These are phyloP conservation scores for Mucuna pruriens DNA, from an alignment of 306 rosid species.

Conservation along the genomic window DNA sequence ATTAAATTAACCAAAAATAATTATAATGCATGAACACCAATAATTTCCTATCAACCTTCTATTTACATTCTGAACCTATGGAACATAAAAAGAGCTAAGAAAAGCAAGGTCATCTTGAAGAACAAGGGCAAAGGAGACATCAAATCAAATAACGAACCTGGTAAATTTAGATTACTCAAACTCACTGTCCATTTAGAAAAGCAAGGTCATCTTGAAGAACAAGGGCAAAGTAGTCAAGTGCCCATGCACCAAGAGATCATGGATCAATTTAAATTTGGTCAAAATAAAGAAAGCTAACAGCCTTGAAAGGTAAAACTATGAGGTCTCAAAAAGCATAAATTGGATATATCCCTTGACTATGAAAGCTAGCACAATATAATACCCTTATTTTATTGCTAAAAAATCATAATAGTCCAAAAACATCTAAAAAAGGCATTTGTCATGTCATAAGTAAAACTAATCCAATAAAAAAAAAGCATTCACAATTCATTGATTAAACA, in stretches of 20 bases:
- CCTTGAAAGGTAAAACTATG: background rate
- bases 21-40: background rate
- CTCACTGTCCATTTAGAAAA: constrained; percentile 8
- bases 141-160: background rate
- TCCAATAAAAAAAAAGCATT: background rate
- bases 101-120: background rate
- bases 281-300: constrained; percentile 5
- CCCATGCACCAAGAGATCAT: background rate
- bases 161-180: background rate
- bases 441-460: background rate
- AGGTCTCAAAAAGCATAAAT: constrained; percentile 16
- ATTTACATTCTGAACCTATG: background rate
- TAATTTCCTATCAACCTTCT: constrained; percentile 11
- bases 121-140: background rate
- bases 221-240: constrained; percentile 7
- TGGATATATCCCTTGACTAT: constrained; percentile 5
- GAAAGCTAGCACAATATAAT: constrained; percentile 3
- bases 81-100: background rate
- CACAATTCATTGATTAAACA: constrained; percentile 19
- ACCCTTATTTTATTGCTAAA: constrained; percentile 22
- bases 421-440: background rate
- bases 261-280: background rate
- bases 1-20: background rate
- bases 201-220: no score
- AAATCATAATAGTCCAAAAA: background rate